phyloP scores from a whole-genome alignment of 768 basidiomycete species.

The Phlegmacium glaucopus region DNA sequence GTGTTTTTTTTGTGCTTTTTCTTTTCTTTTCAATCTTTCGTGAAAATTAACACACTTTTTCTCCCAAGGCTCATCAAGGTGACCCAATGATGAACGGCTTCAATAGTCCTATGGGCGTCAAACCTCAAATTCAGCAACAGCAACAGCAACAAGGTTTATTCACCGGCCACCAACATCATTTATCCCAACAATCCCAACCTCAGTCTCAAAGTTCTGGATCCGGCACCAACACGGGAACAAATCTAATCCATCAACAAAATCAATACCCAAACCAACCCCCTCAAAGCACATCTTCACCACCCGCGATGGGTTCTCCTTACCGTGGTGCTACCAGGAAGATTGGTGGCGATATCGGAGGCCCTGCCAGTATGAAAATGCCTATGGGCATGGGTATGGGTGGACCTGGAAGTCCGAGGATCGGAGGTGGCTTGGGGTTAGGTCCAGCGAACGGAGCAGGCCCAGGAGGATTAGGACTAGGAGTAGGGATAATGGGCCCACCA shows the following conservation, averaged over 20 bases:
- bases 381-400: too few relatives aligned
- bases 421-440: too few relatives aligned
- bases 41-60: background rate
- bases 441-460: too few relatives aligned
- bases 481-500: slow-evolving; percentile 7
- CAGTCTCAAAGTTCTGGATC: background rate
- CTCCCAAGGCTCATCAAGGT: background rate
- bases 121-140: background rate
- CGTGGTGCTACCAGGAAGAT: background rate
- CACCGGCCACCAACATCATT: background rate
- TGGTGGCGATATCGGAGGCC: background rate
- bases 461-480: slow-evolving; percentile 3
- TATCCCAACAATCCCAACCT: background rate
- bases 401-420: too few relatives aligned
- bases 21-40: background rate
- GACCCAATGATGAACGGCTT: background rate
- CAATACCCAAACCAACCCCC: background rate
- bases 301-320: background rate
- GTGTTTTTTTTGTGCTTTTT: background rate
- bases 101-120: background rate
- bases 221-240: too few relatives aligned
- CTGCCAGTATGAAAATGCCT: too few relatives aligned
- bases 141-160: background rate
- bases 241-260: background rate
- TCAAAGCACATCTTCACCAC: background rate